A percentile compares a stretch with the other conserved stretches of the same genome.
phyloP scores from a whole-genome alignment of 176 grass and related monocot species.

The Hyparrhenia diplandra region DNA sequence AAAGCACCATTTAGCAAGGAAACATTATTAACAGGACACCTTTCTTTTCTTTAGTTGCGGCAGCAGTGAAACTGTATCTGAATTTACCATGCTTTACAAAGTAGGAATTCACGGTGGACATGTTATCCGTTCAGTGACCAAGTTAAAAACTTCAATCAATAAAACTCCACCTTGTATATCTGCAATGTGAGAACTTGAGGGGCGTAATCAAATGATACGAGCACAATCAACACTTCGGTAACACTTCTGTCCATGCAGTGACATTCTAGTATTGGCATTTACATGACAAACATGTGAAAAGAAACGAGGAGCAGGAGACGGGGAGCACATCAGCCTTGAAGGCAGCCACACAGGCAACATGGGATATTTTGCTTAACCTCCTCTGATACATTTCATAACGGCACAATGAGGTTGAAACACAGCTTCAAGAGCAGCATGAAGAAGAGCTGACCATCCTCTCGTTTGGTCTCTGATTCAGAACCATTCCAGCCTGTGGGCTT shows the following conservation, averaged over 20 bases:
- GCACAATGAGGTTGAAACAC: background rate
- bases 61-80: background rate
- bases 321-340: conserved; percentile 35
- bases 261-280: conserved; percentile 63
- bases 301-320: background rate
- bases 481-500: conserved; percentile 73
- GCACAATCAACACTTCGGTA: background rate
- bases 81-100: background rate
- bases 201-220: background rate
- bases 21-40: background rate
- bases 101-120: background rate
- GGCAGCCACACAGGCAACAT: conserved; percentile 7
- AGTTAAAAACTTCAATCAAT: too few relatives aligned
- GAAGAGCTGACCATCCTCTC: conserved; percentile 64
- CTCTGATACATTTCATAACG: conserved; percentile 13
- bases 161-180: background rate
- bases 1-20: background rate
- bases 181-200: background rate
- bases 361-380: conserved; percentile 22
- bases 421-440: conserved; percentile 83
- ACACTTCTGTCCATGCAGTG: conserved; percentile 17
- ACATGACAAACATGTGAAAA: conserved; percentile 36
- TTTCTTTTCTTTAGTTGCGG: background rate
- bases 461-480: conserved; percentile 54
- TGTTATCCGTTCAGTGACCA: background rate